Evolutionary conservation across 148 eudicot species (phyloP).

Genomic region (Salicornia ramosissima): DNA sequence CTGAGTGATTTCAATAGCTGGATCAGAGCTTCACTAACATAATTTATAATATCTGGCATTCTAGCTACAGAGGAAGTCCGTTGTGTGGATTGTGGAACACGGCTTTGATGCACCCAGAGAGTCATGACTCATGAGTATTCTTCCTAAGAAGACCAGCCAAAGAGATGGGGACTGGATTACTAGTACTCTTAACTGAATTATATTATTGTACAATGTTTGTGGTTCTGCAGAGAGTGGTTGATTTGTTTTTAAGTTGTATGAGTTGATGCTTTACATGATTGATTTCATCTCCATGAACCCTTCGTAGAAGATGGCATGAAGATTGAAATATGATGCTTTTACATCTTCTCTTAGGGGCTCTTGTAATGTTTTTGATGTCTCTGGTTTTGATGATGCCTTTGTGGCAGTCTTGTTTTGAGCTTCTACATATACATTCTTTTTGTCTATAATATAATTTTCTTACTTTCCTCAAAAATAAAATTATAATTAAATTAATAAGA

Average conservation of each 20-base stretch:
- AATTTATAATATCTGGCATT: background rate
- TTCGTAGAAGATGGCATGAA: background rate
- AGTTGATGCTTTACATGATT: background rate
- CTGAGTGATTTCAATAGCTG: background rate
- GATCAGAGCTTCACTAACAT: background rate
- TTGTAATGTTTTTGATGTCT: background rate
- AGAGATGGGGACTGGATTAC: background rate
- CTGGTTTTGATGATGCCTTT: background rate
- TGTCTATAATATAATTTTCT: too few relatives aligned
- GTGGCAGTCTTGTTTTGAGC: background rate
- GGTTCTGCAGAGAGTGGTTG: background rate
- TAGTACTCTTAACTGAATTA: background rate
- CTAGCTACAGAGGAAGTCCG: background rate
- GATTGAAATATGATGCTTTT: background rate
- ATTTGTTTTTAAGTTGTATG: background rate
- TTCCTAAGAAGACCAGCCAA: background rate
- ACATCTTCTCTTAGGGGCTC: background rate
- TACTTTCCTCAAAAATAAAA: too few relatives aligned
- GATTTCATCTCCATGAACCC: background rate
- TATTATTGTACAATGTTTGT: background rate
- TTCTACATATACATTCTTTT: background rate
- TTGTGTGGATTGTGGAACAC: background rate
- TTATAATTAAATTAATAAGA: too few relatives aligned
- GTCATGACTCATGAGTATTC: background rate
- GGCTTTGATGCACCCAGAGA: background rate